These are phyloP conservation scores for Stylonectria norvegica DNA, from an alignment of 2,329 filamentous ascomycete species.

Conservation along the genomic window DNA sequence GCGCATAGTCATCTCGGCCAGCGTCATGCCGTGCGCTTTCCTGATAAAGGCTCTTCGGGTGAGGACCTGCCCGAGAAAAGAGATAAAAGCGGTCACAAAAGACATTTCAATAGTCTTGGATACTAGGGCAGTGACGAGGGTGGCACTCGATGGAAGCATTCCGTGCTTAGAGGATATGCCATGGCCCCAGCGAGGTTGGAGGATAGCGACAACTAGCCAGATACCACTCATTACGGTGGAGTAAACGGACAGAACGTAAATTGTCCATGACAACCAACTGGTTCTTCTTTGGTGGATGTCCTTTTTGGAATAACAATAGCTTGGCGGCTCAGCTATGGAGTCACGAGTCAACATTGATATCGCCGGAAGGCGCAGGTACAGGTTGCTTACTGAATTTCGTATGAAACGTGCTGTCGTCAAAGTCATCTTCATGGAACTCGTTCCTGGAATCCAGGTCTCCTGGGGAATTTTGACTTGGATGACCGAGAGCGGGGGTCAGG, in stretches of 20 bases:
- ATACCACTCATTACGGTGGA: slow-evolving; percentile 62
- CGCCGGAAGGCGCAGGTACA: not conserved
- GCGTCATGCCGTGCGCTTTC: slow-evolving; percentile 60
- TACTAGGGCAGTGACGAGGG: slow-evolving; percentile 63
- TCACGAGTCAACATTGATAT: slow-evolving; percentile 1
- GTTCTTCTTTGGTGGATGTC: slow-evolving; percentile 31
- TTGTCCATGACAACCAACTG: slow-evolving; percentile 49
- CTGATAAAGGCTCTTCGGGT: slow-evolving; percentile 64
- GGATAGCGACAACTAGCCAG: slow-evolving; percentile 61
- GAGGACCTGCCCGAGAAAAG: slow-evolving; percentile 70
- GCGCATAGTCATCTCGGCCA: slow-evolving; percentile 76
- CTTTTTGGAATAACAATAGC: slow-evolving; percentile 31
- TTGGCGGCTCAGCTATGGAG: slow-evolving; percentile 25
- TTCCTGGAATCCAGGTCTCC: slow-evolving; percentile 13
- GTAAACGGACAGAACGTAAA: slow-evolving; percentile 53
- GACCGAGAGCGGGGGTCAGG: not conserved
- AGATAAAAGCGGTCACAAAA: slow-evolving; percentile 74
- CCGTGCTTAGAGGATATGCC: slow-evolving; percentile 51
- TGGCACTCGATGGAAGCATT: slow-evolving; percentile 61
- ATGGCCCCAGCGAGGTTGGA: slow-evolving; percentile 60
- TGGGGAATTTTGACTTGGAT: slow-evolving; percentile 1
- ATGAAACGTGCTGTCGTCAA: slow-evolving; percentile 30
- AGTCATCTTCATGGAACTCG: slow-evolving; percentile 20
- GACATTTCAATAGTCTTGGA: slow-evolving; percentile 76
- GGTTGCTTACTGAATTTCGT: slow-evolving; percentile 29